A percentile compares a stretch with the other conserved stretches of the same genome.
These are phyloP conservation scores for Phytophthora aleatoria DNA, from an alignment of 352 stramenopile genomes.

Conservation along the genomic window DNA sequence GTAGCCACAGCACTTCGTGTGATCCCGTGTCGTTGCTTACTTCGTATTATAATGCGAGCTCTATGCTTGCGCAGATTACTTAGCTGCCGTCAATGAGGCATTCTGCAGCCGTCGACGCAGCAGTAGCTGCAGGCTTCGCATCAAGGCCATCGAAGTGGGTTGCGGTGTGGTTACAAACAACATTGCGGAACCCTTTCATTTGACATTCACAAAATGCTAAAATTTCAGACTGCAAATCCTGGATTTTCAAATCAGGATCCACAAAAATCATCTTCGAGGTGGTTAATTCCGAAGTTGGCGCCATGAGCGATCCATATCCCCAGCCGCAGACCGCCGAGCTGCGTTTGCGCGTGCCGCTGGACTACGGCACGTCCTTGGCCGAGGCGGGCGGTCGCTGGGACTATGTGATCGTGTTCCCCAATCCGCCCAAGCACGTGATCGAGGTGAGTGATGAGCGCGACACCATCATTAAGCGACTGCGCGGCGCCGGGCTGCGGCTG, in stretches of 20 bases:
- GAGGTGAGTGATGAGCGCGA: conserved; percentile 70
- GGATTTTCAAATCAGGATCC: conserved; percentile 5
- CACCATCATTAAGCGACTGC: conserved; percentile 78
- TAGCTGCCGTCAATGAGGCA: not conserved
- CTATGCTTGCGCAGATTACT: not conserved
- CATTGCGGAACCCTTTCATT: no score
- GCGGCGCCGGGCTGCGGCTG: conserved; percentile 62
- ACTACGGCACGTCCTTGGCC: conserved; percentile 51
- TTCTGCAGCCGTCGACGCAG: not conserved
- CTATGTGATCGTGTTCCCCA: conserved; percentile 87
- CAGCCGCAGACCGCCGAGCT: conserved; percentile 42
- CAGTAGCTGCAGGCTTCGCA: not conserved
- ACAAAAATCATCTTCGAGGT: not conserved
- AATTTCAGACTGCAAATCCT: not conserved
- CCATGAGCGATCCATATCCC: conserved; percentile 39
- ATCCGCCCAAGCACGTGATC: conserved; percentile 65
- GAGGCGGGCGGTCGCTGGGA: conserved; percentile 63
- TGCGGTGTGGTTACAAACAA: no score
- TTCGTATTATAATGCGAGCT: not conserved
- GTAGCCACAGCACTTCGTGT: not conserved
- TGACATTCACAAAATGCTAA: not conserved
- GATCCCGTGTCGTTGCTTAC: not conserved
- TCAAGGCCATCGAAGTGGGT: not conserved
- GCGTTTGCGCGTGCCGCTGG: conserved; percentile 39
- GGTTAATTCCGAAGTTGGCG: conserved; percentile 8